Evolutionary conservation across 495 filamentous ascomycete species (phyloP), one percentile per base, ranked within the genome.

Genomic region (Jackrogersella minutella): DNA sequence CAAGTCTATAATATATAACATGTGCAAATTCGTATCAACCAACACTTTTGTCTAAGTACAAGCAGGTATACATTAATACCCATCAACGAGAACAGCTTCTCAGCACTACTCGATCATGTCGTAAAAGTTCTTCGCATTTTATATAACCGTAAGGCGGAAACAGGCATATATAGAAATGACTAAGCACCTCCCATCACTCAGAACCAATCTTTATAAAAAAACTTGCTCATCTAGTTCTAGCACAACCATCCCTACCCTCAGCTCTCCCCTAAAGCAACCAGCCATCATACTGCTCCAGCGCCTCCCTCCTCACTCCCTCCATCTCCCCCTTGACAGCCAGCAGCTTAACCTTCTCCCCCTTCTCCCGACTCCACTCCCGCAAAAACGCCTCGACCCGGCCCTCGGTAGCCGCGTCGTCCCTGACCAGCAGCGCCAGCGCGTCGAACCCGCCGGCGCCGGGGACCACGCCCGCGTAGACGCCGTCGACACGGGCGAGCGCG

Each of bases 361-460:
- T 86, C 22, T 84, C 84, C 67, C 78, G 81, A 63, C 88, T 85
- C 87, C 91, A 97, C 33, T 74, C 76, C 19, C 73, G 78, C 64
- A 96, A 77, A 22, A 91, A 86, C 24, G 79, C 78, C 54, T 85
- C 82, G 40, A 99, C 73, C 51, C 80, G 77, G n/a, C 70, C 69
- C 55, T 91, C 77, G 13, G 92, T 92, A 26, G 84, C 81, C 14
- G 82, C 82, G 58, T 91, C 86, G 73, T 98, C 92, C 64, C 82
- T 85, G 36, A 96, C 82, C 62, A 99, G 74, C 51, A 99, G 70
- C 5, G 88, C 92, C 62, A 97, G 84, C 3, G 95, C 95, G 85
- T 99, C 95, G 73, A 90, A 97, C 2, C 95, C 95, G 24, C 95
- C 95, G 5, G 95, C 95, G 1, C 95, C 95, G 3, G 95, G 95